Evolutionary conservation across 2,329 filamentous ascomycete species (phyloP).

Genomic region (Cladosporium halotolerans): DNA sequence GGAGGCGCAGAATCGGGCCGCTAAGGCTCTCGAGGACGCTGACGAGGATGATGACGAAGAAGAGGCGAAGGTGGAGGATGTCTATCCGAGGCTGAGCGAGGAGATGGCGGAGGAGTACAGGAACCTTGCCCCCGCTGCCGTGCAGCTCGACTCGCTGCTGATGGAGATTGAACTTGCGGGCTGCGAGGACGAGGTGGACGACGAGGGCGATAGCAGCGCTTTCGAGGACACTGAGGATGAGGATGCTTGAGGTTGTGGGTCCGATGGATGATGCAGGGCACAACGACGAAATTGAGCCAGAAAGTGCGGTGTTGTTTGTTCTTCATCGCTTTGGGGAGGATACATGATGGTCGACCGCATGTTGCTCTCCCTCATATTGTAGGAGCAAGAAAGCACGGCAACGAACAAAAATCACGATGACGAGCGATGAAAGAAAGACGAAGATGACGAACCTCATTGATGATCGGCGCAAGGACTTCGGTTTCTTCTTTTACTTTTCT

Average conservation of each 20-base stretch:
- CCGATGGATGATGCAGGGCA: too few relatives aligned
- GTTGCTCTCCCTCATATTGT: too few relatives aligned
- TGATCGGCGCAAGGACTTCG: neutral
- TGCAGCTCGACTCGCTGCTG: neutral
- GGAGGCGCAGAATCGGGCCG: neutral
- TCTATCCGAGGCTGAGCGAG: neutral
- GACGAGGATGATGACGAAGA: neutral
- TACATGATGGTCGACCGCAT: too few relatives aligned
- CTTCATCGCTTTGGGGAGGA: too few relatives aligned
- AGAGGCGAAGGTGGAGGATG: neutral
- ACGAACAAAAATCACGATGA: neutral
- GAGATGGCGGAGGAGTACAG: constrained; percentile 3
- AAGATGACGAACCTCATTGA: neutral
- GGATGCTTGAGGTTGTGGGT: neutral
- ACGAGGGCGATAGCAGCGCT: constrained; percentile 6
- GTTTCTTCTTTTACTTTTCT: neutral
- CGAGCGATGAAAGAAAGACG: neutral
- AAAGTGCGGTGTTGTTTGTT: too few relatives aligned
- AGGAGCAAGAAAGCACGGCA: neutral
- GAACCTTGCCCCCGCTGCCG: neutral
- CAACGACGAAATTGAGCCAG: too few relatives aligned
- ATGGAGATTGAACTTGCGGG: neutral
- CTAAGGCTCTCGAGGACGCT: neutral
- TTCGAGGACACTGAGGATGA: constrained; percentile 6
- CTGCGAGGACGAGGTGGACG: neutral